Evolutionary conservation across 768 basidiomycete genomes (phyloP).

Genomic region (Collybiopsis luxurians): DNA sequence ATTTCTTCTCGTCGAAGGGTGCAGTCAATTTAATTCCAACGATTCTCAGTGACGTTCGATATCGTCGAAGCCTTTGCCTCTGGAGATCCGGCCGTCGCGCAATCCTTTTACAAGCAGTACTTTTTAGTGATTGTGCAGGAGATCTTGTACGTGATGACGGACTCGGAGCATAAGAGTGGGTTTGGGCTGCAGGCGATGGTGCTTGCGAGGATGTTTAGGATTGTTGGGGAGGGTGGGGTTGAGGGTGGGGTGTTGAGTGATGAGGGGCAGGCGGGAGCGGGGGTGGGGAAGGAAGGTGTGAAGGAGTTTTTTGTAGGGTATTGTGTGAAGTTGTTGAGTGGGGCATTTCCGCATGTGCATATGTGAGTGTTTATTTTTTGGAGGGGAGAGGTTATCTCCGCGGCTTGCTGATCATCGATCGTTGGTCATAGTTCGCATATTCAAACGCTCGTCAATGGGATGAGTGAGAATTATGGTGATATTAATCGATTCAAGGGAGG

Average conservation of each 20-base stretch:
- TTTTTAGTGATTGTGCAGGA: slow-evolving; percentile 68
- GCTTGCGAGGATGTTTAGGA: slow-evolving; percentile 64
- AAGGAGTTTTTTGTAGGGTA: background rate
- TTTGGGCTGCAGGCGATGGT: slow-evolving; percentile 71
- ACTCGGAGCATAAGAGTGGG: slow-evolving; percentile 78
- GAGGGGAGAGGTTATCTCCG: background rate
- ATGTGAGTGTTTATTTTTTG: background rate
- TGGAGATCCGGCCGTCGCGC: slow-evolving; percentile 51
- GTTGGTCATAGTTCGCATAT: background rate
- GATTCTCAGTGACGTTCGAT: slow-evolving; percentile 57
- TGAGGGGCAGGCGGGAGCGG: slow-evolving; percentile 15
- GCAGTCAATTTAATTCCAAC: background rate
- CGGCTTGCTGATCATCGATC: background rate
- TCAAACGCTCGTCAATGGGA: background rate
- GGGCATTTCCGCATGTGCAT: background rate
- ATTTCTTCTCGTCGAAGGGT: background rate
- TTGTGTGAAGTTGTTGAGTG: slow-evolving; percentile 1
- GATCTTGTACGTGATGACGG: slow-evolving; percentile 74
- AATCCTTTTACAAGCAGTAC: slow-evolving; percentile 73
- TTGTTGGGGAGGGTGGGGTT: slow-evolving; percentile 43
- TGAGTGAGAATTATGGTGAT: background rate
- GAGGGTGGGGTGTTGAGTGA: slow-evolving; percentile 53
- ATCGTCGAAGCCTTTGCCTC: slow-evolving; percentile 68
- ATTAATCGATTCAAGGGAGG: background rate
- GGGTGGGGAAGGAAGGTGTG: background rate